phyloP scores from a whole-genome alignment of 1,284 basidiomycete species.

The Jaminaea rosea region DNA sequence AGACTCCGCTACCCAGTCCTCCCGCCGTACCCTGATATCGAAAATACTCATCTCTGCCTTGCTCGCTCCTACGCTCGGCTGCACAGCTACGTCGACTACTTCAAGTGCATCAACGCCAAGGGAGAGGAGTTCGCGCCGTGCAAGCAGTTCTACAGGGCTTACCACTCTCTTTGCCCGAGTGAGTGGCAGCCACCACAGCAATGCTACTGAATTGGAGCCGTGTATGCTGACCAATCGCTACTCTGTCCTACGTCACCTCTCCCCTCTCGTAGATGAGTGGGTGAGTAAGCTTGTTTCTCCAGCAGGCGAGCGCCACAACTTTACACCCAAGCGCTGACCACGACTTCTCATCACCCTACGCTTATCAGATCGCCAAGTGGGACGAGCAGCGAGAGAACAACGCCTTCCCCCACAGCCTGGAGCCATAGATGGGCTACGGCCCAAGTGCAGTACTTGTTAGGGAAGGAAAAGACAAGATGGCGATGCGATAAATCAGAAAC shows the following conservation, averaged over 20 bases:
- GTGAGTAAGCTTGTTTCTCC: conserved; percentile 20
- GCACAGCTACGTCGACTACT: conserved; percentile 59
- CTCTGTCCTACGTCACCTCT: background rate
- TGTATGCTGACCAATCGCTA: background rate
- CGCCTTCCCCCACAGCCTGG: conserved; percentile 42
- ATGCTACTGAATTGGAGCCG: background rate
- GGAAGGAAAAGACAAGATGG: no score
- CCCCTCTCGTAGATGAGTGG: conserved; percentile 30
- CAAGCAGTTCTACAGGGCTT: conserved; percentile 96
- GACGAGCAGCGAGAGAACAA: conserved; percentile 45
- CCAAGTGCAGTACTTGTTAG: no score
- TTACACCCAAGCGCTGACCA: no score
- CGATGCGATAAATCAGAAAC: no score
- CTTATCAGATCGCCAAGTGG: conserved; percentile 41
- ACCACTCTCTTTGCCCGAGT: conserved; percentile 97
- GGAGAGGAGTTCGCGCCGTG: conserved; percentile 95
- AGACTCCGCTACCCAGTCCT: conserved; percentile 4
- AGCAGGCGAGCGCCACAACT: no score
- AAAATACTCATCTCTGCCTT: background rate
- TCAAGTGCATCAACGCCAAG: conserved; percentile 93
- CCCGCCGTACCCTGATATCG: background rate
- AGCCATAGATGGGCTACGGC: conserved; percentile 34
- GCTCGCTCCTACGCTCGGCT: background rate
- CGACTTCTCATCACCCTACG: no score
- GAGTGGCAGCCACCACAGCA: conserved; percentile 49